These are phyloP conservation scores for Diaporthe nobilis DNA, from an alignment of 2,329 filamentous ascomycete genomes.

Conservation along the genomic window DNA sequence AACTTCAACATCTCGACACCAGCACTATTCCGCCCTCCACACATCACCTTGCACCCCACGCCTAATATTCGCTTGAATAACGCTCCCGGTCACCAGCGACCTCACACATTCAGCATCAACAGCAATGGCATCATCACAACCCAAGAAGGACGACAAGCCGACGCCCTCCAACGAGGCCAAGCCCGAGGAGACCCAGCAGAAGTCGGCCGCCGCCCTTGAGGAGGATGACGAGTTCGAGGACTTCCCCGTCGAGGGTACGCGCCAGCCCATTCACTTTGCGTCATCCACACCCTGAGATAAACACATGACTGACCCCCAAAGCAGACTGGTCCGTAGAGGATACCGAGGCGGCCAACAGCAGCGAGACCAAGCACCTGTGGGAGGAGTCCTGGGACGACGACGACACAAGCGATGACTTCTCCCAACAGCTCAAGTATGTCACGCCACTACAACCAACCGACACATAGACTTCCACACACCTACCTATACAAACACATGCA, in stretches of 20 bases:
- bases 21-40: constrained; percentile 4
- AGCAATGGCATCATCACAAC: constrained; percentile 53
- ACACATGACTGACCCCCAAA: constrained; percentile 1
- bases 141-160: constrained; percentile 56
- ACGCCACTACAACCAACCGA: neutral
- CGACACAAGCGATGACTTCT: constrained; percentile 97
- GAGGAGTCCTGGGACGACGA: constrained; percentile 99
- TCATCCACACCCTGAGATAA: constrained; percentile 8
- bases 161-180: constrained; percentile 56
- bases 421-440: constrained; percentile 88
- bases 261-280: constrained; percentile 14
- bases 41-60: neutral
- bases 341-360: constrained; percentile 81
- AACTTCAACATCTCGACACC: constrained; percentile 10
- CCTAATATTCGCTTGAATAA: neutral
- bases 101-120: constrained; percentile 46
- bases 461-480: neutral
- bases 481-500: neutral
- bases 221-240: constrained; percentile 99
- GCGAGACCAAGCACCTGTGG: constrained; percentile 86
- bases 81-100: neutral
- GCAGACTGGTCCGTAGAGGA: constrained; percentile 95
- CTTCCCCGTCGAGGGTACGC: constrained; percentile 92
- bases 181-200: constrained; percentile 68
- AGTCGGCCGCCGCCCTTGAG: constrained; percentile 80